These are phyloP conservation scores for Theobroma cacao DNA, from an alignment of 345 rosid genomes.

Conservation along the genomic window DNA sequence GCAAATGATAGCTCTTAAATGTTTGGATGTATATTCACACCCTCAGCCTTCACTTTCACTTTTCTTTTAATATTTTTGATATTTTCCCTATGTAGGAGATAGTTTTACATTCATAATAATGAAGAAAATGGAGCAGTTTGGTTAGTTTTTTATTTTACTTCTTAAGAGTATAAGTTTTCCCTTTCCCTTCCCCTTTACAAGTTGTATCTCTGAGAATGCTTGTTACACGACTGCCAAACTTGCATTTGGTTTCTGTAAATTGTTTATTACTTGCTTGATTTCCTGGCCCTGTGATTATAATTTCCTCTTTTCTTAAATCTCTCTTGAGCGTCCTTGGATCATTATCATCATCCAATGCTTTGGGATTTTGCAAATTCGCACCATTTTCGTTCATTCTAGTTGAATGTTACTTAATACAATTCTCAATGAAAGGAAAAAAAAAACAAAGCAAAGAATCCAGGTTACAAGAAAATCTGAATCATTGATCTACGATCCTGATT, in stretches of 20 bases:
- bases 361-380: too few species aligned
- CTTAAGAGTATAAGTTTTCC: not conserved
- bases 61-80: conserved; percentile 7
- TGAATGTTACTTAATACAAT: not conserved
- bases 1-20: conserved; percentile 45
- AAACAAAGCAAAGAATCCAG: not conserved
- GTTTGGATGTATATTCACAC: conserved; percentile 41
- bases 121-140: conserved; percentile 12
- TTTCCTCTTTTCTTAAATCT: too few species aligned
- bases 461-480: not conserved
- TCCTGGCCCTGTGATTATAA: not conserved
- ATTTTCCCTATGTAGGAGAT: conserved; percentile 22
- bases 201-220: conserved; percentile 7
- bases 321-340: too few species aligned
- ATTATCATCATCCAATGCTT: too few species aligned
- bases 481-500: too few species aligned
- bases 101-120: conserved; percentile 12
- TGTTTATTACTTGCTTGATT: conserved; percentile 2
- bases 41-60: not conserved
- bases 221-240: not conserved
- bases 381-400: too few species aligned
- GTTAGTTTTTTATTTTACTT: not conserved
- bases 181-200: not conserved
- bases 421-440: not conserved
- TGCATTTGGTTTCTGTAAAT: conserved; percentile 14